Evolutionary conservation across 129 eudicot species (phyloP).

Genomic region (Dittrichia graveolens): DNA sequence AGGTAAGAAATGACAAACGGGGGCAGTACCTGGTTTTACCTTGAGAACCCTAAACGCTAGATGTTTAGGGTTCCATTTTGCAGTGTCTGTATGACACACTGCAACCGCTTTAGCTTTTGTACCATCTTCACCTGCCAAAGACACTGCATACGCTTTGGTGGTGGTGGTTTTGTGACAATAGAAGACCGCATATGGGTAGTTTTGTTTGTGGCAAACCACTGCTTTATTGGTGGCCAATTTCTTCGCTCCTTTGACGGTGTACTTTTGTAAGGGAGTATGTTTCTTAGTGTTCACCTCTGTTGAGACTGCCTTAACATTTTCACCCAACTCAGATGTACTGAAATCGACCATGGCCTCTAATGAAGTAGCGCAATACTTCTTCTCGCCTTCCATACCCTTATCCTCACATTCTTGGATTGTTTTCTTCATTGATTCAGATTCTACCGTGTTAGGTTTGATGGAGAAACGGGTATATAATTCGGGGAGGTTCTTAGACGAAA

Average conservation of each 20-base stretch:
- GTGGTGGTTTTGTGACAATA: constrained; percentile 59
- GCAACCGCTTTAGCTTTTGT: constrained; percentile 59
- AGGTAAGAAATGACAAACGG: constrained; percentile 78
- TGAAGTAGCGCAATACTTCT: constrained; percentile 63
- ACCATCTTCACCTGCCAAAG: constrained; percentile 51
- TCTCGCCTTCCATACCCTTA: constrained; percentile 48
- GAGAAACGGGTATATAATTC: constrained; percentile 41
- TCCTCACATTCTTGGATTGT: constrained; percentile 60
- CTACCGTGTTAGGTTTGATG: constrained; percentile 35
- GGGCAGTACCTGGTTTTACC: constrained; percentile 64
- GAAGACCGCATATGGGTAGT: constrained; percentile 69
- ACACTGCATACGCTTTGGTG: constrained; percentile 42
- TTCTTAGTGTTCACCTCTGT: constrained; percentile 41
- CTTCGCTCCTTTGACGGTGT: constrained; percentile 37
- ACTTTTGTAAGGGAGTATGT: constrained; percentile 33
- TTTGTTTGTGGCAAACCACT: constrained; percentile 73
- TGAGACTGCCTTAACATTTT: constrained; percentile 50
- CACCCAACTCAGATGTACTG: constrained; percentile 51
- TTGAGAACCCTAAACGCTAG: constrained; percentile 68
- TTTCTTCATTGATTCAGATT: constrained; percentile 46
- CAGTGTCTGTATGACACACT: constrained; percentile 73
- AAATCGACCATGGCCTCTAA: constrained; percentile 73
- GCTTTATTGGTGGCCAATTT: constrained; percentile 31
- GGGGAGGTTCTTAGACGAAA: constrained; percentile 49
- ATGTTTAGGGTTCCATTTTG: constrained; percentile 72